These are phyloP conservation scores for Diaporthe sp. DNA, from an alignment of 2,329 filamentous ascomycete species.

Conservation along the genomic window DNA sequence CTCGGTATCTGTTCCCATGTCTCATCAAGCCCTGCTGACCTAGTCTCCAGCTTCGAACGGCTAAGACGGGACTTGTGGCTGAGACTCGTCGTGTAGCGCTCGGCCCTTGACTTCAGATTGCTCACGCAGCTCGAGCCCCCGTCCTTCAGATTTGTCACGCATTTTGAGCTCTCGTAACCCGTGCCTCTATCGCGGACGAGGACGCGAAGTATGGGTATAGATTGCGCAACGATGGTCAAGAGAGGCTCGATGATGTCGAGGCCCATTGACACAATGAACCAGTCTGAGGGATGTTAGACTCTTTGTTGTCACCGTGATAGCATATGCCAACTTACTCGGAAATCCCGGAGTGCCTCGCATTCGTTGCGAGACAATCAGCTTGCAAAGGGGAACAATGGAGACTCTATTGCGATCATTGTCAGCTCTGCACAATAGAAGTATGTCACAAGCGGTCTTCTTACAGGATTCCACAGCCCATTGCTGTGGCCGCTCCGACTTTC, in stretches of 20 bases:
- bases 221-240: constrained; percentile 27
- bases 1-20: constrained; percentile 14
- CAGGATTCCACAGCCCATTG: constrained; percentile 19
- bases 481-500: constrained; percentile 6
- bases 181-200: constrained; percentile 13
- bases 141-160: neutral
- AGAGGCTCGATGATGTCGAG: constrained; percentile 26
- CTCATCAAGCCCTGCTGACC: neutral
- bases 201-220: constrained; percentile 28
- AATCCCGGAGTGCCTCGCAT: neutral
- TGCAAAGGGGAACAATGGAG: constrained; percentile 24
- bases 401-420: neutral
- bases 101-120: neutral
- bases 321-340: neutral
- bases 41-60: neutral
- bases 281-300: neutral
- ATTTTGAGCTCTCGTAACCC: constrained; percentile 11
- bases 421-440: neutral
- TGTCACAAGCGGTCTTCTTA: neutral
- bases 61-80: neutral
- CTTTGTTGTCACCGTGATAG: neutral
- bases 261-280: constrained; percentile 23
- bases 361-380: neutral
- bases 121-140: neutral
- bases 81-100: neutral